Evolutionary conservation across 176 grass and related monocot species (phyloP), one percentile per base, ranked within the genome.

Genomic region (Carex kokanica): DNA sequence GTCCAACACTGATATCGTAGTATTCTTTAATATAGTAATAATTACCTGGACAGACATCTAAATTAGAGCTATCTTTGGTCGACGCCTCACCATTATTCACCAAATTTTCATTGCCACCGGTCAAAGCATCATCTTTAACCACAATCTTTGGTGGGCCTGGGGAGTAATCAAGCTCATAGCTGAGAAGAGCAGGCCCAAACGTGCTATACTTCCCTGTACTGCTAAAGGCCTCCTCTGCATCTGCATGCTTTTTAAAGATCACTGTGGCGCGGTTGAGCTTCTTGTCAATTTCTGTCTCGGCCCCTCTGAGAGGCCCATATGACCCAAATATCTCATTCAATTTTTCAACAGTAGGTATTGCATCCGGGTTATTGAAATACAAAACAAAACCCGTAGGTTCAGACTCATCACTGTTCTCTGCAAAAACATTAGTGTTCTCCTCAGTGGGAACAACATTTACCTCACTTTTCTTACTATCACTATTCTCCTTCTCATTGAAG

Each of bases 251-350:
- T 21, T 86, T 89, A 52, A 91, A 93, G 25, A 93, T 83, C 21
- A 92, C 84, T 83, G 68, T 94, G 21, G 84, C 92, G 52, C 77
- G 72, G 24, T 73, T 90, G 11, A 82, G 79, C 17, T 85, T 88
- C 80, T 51, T 79, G 57, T 84, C 60, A 74, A 85, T 88, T 72
- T 86, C 79, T 7, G 91, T 93, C 11, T 91, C 89, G 61, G 29
- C 73, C 84, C 85, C 86, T 62, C 90, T 47, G 15, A 93, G 75
- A 79, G 83, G 52, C 56, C 93, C 93, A 78, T 85, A 87, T 25
- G 77, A n/a, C 40, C 87, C 34, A 80, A 97, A 91, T 74, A 88
- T 84, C 29, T 83, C 86, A 32, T 90, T 91, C n/a, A 93, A 85
- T 75, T 89, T 84, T 83, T 81, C 84, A 71, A 84, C 86, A 27